Base-by-base conservation (phyloP, 768 basidiomycete species). In the Tricholoma sp. region DNA sequence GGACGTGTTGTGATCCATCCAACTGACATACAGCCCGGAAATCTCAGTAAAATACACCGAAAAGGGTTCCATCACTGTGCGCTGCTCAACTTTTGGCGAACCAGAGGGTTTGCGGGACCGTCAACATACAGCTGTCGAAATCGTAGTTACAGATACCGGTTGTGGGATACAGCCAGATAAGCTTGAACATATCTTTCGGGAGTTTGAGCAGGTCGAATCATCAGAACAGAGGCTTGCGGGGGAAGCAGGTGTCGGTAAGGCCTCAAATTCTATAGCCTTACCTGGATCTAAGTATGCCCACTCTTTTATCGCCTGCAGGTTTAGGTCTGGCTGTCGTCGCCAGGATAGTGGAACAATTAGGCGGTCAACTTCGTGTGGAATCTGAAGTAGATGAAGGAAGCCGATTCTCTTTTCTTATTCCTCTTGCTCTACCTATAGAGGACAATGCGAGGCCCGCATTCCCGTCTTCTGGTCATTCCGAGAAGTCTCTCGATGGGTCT, bases 301-400 rank as follows among this genome's bases (percentile, higher is more conserved):
- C 50, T 31, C 28, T 32, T 49, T 13, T 18, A 10, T 17, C 5
- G 24, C 18, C 24, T 24, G 24, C 37, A 76, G 88, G 89, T 5
- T 76, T 92, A 12, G 90, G 90, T 3, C 73, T 91, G 31, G 90
- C 91, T 3, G 86, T 91, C 6, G 90, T 92, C 10, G 88, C 88
- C 0, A 77, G 89, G 13, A 89, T 91, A 41, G 86, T 91, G 3
- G 84, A 86, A 61, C 89, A 89, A 58, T 77, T 91, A 1, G 85
- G 83, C 0, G 91, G 90, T 3, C 89, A 89, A 66, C 77, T 94
- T 2, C 82, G 87, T 6, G 89, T 90, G 3, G 87, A 91, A 56
- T 91, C 88, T 0, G 78, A 80, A 51, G 73, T 82, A n/a, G 77
- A 74, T 45, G 68, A 79, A 62, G 91, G 90, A 8, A 87, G 86